Conservation (phyloP, 257 asterid genomes). For the Osmanthus fragrans region DNA sequence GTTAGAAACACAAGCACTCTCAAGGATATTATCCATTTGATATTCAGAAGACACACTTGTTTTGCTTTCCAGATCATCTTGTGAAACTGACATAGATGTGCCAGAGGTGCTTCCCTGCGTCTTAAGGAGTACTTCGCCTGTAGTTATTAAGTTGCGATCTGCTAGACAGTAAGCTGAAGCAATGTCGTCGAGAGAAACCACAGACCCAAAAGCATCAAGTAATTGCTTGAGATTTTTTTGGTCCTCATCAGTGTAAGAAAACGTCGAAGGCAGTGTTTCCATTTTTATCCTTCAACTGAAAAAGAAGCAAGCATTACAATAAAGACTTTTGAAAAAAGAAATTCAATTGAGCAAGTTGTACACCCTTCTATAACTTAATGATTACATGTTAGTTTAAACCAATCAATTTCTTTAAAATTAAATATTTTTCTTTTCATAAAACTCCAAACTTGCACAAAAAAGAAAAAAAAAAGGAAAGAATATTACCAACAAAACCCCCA, state of each 20-base stretch:
- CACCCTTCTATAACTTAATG: not conserved
- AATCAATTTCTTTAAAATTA: too few relatives aligned
- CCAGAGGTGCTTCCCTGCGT: conserved; percentile 30
- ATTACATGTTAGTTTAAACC: conserved; percentile 3
- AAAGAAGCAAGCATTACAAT: not conserved
- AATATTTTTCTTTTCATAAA: not conserved
- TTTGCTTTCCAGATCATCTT: conserved; percentile 25
- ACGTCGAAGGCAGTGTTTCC: conserved; percentile 44
- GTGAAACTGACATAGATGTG: conserved; percentile 26
- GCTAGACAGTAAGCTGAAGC: conserved; percentile 71
- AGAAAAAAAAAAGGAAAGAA: too few relatives aligned
- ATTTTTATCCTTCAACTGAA: conserved; percentile 46
- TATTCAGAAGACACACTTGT: conserved; percentile 27
- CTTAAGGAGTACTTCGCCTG: conserved; percentile 47
- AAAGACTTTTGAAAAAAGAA: not conserved
- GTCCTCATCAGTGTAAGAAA: conserved; percentile 46
- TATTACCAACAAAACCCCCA: not conserved
- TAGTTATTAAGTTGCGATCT: conserved; percentile 38
- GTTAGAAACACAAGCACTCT: conserved; percentile 24
- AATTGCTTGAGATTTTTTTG: conserved; percentile 54
- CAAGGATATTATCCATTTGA: conserved; percentile 29
- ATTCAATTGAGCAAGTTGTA: conserved; percentile 1
- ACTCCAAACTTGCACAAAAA: not conserved
- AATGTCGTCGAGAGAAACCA: conserved; percentile 67
- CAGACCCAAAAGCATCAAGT: conserved; percentile 68